Evolutionary conservation across 345 rosid genomes (phyloP).

Genomic region (Linum usitatissimum): DNA sequence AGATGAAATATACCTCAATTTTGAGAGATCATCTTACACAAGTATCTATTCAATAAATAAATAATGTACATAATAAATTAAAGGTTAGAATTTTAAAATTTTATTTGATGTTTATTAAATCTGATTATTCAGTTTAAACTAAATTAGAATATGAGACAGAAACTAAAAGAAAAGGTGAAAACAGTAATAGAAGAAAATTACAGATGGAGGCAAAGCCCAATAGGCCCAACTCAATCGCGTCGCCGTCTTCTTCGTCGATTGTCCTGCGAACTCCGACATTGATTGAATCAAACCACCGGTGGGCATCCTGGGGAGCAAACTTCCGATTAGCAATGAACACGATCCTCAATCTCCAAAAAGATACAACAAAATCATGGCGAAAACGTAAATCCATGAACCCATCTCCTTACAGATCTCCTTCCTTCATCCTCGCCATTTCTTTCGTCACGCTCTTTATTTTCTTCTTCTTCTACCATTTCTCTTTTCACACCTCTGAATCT

Average conservation of each 20-base stretch:
- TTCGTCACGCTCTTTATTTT: conserved; percentile 16
- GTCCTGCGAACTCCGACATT: background rate
- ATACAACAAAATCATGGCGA: conserved; percentile 24
- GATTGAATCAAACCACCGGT: too few relatives aligned
- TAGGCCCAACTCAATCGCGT: background rate
- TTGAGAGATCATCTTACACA: too few relatives aligned
- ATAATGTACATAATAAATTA: too few relatives aligned
- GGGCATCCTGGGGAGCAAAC: background rate
- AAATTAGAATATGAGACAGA: too few relatives aligned
- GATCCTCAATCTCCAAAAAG: conserved; percentile 27
- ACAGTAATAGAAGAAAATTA: too few relatives aligned
- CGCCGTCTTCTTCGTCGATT: background rate
- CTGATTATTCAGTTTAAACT: too few relatives aligned
- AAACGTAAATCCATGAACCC: conserved; percentile 22
- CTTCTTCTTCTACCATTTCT: conserved; percentile 31
- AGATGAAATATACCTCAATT: too few relatives aligned
- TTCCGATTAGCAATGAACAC: conserved; percentile 20
- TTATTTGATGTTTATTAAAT: too few relatives aligned
- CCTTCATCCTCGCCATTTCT: conserved; percentile 22
- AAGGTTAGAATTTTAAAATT: too few relatives aligned
- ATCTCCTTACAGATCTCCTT: conserved; percentile 19
- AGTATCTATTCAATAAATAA: too few relatives aligned
- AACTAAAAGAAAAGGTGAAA: too few relatives aligned
- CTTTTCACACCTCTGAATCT: conserved; percentile 32
- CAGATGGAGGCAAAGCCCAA: background rate